These are phyloP conservation scores for Datisca glomerata DNA, from an alignment of 306 rosid species.

Conservation along the genomic window DNA sequence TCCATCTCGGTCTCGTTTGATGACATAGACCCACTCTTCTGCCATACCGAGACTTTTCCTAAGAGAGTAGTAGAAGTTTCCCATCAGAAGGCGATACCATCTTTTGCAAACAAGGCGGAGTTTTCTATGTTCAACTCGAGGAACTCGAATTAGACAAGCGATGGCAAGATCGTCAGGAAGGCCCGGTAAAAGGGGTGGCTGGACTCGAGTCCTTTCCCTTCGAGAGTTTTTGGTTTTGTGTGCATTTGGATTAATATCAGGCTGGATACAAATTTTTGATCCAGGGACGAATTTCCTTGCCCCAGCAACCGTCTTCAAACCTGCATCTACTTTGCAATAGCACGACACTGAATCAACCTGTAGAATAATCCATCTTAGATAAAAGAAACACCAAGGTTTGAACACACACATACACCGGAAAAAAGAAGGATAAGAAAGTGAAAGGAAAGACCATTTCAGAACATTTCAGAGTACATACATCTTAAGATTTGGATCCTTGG, in stretches of 20 bases:
- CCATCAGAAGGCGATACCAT: slow-evolving; percentile 86
- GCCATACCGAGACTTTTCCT: slow-evolving; percentile 98
- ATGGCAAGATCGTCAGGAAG: slow-evolving; percentile 99
- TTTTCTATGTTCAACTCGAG: slow-evolving; percentile 82
- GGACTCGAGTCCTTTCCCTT: slow-evolving; percentile 73
- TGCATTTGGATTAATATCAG: slow-evolving; percentile 91
- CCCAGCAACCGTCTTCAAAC: slow-evolving; percentile 91
- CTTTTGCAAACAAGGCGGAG: slow-evolving; percentile 92
- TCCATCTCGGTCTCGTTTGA: slow-evolving; percentile 94
- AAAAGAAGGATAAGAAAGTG: not conserved
- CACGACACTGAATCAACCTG: slow-evolving; percentile 99
- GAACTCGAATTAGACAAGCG: slow-evolving; percentile 93
- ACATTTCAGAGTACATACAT: not conserved
- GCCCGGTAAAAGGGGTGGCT: slow-evolving; percentile 94
- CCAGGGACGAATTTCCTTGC: slow-evolving; percentile 97
- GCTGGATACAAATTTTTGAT: slow-evolving; percentile 89
- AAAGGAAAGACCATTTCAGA: not conserved
- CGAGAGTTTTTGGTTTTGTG: slow-evolving; percentile 68
- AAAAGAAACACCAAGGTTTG: slow-evolving; percentile 5
- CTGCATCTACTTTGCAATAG: slow-evolving; percentile 94
- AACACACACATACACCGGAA: not conserved
- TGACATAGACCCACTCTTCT: slow-evolving; percentile 97
- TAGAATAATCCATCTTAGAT: slow-evolving; percentile 24
- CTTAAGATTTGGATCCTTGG: slow-evolving; percentile 3
- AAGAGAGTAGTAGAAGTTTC: slow-evolving; percentile 89